phyloP scores from a whole-genome alignment of 306 rosid species.

The Cercis canadensis region DNA sequence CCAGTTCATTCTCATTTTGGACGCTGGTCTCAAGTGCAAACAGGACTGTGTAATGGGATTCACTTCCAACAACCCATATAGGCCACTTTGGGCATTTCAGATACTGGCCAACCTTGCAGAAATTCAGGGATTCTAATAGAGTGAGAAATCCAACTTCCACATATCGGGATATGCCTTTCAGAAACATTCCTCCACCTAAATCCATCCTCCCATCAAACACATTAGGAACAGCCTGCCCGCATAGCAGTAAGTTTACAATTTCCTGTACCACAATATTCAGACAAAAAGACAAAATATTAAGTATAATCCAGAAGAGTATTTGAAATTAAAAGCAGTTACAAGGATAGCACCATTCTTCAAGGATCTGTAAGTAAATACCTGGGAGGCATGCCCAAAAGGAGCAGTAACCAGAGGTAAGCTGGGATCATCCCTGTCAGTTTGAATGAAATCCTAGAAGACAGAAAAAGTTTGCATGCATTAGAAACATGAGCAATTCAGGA shows the following conservation, averaged over 20 bases:
- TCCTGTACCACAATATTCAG: slow-evolving; percentile 64
- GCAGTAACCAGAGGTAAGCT: slow-evolving; percentile 95
- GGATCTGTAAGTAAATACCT: slow-evolving; percentile 53
- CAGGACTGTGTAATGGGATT: slow-evolving; percentile 92
- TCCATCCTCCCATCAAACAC: slow-evolving; percentile 95
- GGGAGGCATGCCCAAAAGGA: slow-evolving; percentile 99
- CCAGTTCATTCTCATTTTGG: slow-evolving; percentile 94
- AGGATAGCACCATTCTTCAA: slow-evolving; percentile 24
- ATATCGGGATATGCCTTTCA: slow-evolving; percentile 77
- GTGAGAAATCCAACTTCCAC: slow-evolving; percentile 97
- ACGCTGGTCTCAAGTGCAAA: slow-evolving; percentile 82
- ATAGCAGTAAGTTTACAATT: slow-evolving; percentile 84
- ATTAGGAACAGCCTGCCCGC: slow-evolving; percentile 91
- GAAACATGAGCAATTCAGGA: slow-evolving; percentile 9
- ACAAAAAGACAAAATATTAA: slow-evolving; percentile 19
- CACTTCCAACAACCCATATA: slow-evolving; percentile 96
- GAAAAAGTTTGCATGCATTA: slow-evolving; percentile 33
- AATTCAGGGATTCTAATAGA: slow-evolving; percentile 83
- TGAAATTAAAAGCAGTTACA: slow-evolving; percentile 16
- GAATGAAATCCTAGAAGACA: slow-evolving; percentile 71
- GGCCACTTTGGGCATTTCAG: slow-evolving; percentile 95
- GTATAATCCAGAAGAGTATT: slow-evolving; percentile 27
- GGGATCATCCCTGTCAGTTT: slow-evolving; percentile 97
- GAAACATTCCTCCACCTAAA: slow-evolving; percentile 90
- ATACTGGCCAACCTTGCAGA: slow-evolving; percentile 88